These are phyloP conservation scores for Backusella macrospora DNA, from an alignment of 192 early-diverging fungal species.

Conservation along the genomic window DNA sequence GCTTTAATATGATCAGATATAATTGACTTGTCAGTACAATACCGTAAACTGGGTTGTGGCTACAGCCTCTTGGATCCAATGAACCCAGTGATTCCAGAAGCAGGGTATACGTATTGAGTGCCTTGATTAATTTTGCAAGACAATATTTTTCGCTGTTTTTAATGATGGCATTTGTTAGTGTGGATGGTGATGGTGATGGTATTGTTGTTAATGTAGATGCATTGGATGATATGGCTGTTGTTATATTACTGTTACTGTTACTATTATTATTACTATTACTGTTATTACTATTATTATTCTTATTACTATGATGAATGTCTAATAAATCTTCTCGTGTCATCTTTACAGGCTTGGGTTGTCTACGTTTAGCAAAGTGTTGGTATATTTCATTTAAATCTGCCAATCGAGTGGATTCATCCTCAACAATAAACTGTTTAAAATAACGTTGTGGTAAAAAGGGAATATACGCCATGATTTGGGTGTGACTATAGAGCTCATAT, in stretches of 20 bases:
- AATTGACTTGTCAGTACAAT: conserved; percentile 6
- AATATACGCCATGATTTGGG: conserved; percentile 21
- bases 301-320: background rate
- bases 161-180: background rate
- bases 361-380: conserved; percentile 5
- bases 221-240: background rate
- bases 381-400: conserved; percentile 19
- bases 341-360: background rate
- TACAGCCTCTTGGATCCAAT: conserved; percentile 22
- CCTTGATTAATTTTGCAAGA: conserved; percentile 17
- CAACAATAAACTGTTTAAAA: conserved; percentile 7
- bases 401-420: background rate
- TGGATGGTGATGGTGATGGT: background rate
- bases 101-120: conserved; percentile 19
- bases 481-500: conserved; percentile 23
- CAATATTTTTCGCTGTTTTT: conserved; percentile 6
- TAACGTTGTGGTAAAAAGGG: conserved; percentile 29
- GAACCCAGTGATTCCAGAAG: conserved; percentile 22
- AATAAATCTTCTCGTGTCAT: background rate
- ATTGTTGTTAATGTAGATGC: background rate
- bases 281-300: background rate
- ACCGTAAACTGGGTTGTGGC: conserved; percentile 20
- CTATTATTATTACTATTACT: background rate
- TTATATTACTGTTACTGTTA: conserved; percentile 1
- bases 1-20: conserved; percentile 10